Base-by-base conservation (phyloP, 2,329 filamentous ascomycete genomes). In the Hymenoscyphus linearis region DNA sequence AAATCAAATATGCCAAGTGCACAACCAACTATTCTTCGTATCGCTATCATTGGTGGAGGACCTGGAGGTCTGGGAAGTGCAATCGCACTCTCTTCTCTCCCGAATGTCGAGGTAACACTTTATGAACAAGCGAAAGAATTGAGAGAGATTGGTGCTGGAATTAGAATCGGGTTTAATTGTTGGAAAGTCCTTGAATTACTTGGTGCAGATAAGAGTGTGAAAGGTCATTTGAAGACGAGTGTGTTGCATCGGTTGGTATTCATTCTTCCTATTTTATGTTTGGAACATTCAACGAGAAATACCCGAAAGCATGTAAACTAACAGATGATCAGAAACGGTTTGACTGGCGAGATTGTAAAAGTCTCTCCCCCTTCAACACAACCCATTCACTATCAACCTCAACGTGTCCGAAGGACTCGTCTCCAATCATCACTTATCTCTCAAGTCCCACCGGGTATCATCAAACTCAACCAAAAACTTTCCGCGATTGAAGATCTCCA, bases 401-500 rank as follows among this genome's bases (percentile, higher is more conserved):
- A 70, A 54, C 66, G 74, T 27, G 73, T 74, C 16, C 53, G 67
- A 54, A 61, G 68, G 50, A 69, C 68, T n/a, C 50, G 65, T 4
- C 70, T 84, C 2, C 82, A 85, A 65, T 74, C 75, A 1, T 78
- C 80, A 0, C 74, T 85, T 0, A 70, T 82, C 2, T 72, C 76
- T 0, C 74, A 76, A n/a, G 75, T 84, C 0, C 74, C 77, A 2
- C 68, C 72, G 3, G 76, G 75, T 0, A 71, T 74, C 0, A 75
- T 84, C 36, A 73, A 77, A 5, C 71, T 81, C 1, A 74, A 73
- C 1, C 82, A 80, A 58, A 78, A 76, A 57, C 72, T 84, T 2
- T 62, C 69, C 0, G 65, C 63, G 0, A 65, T 83, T 2, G 68
- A 76, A 3, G 72, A 82, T 55, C 62, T 76, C 2, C 66, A 70